Evolutionary conservation across 208 protist species (phyloP).

Genomic region (Trichomonas vaginalis): DNA sequence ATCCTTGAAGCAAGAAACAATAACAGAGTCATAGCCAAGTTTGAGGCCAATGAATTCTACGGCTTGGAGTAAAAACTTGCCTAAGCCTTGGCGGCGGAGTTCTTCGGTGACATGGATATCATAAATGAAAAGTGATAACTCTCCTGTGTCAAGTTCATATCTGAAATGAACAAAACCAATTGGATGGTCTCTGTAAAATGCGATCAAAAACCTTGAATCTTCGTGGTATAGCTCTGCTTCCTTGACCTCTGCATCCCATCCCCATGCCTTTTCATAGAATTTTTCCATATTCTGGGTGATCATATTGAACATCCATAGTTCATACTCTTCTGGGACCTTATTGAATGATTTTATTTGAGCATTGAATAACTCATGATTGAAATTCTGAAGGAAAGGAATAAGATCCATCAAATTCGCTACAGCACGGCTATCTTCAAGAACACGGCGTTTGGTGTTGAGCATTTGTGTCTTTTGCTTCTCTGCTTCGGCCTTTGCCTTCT

Average conservation of each 20-base stretch:
- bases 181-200: not conserved
- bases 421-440: not conserved
- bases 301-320: not conserved
- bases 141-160: not conserved
- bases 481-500: not conserved
- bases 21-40: not conserved
- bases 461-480: not conserved
- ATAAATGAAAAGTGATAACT: not conserved
- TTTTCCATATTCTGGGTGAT: not conserved
- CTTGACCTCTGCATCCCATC: not conserved
- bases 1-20: not conserved
- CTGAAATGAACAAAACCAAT: not conserved
- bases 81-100: not conserved
- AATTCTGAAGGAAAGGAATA: not conserved
- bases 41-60: not conserved
- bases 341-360: not conserved
- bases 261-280: not conserved
- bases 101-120: not conserved
- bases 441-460: not conserved
- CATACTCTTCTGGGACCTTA: not conserved
- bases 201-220: not conserved
- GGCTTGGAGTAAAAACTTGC: not conserved
- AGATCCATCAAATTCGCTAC: not conserved
- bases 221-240: not conserved
- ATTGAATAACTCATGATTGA: not conserved